Base-by-base conservation (phyloP, 495 filamentous ascomycete species). In the Aeminium ludgeri region DNA sequence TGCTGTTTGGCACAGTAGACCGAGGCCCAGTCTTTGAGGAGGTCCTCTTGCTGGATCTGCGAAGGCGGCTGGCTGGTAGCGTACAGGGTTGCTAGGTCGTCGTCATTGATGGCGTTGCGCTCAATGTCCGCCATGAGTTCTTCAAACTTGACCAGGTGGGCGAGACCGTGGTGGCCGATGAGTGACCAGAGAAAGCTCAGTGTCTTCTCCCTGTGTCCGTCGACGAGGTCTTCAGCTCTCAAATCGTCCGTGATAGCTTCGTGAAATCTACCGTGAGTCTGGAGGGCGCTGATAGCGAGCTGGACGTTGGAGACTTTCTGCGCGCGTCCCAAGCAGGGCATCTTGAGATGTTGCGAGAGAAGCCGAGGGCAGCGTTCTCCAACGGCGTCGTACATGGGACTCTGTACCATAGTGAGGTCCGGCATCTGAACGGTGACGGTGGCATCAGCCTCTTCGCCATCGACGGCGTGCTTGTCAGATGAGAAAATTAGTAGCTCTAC, bases 191-290 rank as follows among this genome's bases (percentile, higher is more conserved):
- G 57, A 13, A 81, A 60, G 1, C 65, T 64, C 15, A 80, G 61
- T 2, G 76, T 79, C 56, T 72, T 79, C 49, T 81, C 76, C 20
- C 76, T 67, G 44, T 77, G 69, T 5, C 76, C 76, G 48, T 80
- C 68, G 5, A 80, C 70, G 30, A 80, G 72, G 31, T 81, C 73
- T 33, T 73, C 70, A 1, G 76, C 63, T 15, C 55, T 62, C 15
- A 74, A 49, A n/a, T 58, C 52, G 16, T 57, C 46, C 13, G 64
- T 43, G 20, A 66, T 53, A 15, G 37, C 36, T 3, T 41, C 30
- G 1, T 45, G 51, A 7, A 62, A 54, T 2, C 63, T 62, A 12
- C 52, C 49, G 3, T 64, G 54, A 10, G 61, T 60, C 3, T 53
- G 43, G 19, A 80, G 53, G 1, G 76, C 69, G 30, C 60, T 56